Percentiles rank a stretch among this genome's conserved stretches.
phyloP scores from a whole-genome alignment of 352 stramenopile species.

The Phytophthora cryptogea region DNA sequence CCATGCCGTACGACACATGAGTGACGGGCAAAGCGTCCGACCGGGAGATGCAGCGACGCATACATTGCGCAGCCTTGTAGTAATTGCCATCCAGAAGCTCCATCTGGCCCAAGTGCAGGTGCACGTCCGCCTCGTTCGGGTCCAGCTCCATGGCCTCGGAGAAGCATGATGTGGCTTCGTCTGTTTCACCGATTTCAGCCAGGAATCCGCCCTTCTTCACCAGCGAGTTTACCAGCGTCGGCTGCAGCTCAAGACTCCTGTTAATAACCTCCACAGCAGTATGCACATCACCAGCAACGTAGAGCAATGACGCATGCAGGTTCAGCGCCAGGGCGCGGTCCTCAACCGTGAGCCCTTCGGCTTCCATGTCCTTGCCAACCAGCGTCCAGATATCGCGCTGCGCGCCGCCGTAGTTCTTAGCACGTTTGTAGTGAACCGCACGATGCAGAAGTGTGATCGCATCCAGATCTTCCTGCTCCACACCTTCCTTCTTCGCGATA shows the following conservation, averaged over 20 bases:
- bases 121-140: slow-evolving; percentile 75
- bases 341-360: slow-evolving; percentile 37
- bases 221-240: slow-evolving; percentile 61
- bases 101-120: slow-evolving; percentile 84
- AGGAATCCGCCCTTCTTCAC: slow-evolving; percentile 87
- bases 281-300: slow-evolving; percentile 79
- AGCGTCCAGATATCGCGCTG: slow-evolving; percentile 53
- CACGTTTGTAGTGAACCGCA: slow-evolving; percentile 72
- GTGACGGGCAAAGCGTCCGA: slow-evolving; percentile 77
- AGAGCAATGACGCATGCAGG: slow-evolving; percentile 80
- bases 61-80: slow-evolving; percentile 65
- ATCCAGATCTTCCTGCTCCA: slow-evolving; percentile 49
- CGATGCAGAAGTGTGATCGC: slow-evolving; percentile 59
- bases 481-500: slow-evolving; percentile 55
- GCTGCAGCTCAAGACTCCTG: slow-evolving; percentile 57
- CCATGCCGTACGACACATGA: slow-evolving; percentile 86
- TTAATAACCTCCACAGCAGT: slow-evolving; percentile 68
- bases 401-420: slow-evolving; percentile 50
- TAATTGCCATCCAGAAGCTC: slow-evolving; percentile 82
- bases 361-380: slow-evolving; percentile 44
- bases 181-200: slow-evolving; percentile 69
- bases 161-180: slow-evolving; percentile 68
- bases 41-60: slow-evolving; percentile 74
- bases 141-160: slow-evolving; percentile 69
- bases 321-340: slow-evolving; percentile 68